These are phyloP conservation scores for Picochlorum sp. DNA, from an alignment of 139 green algal species.

Conservation along the genomic window DNA sequence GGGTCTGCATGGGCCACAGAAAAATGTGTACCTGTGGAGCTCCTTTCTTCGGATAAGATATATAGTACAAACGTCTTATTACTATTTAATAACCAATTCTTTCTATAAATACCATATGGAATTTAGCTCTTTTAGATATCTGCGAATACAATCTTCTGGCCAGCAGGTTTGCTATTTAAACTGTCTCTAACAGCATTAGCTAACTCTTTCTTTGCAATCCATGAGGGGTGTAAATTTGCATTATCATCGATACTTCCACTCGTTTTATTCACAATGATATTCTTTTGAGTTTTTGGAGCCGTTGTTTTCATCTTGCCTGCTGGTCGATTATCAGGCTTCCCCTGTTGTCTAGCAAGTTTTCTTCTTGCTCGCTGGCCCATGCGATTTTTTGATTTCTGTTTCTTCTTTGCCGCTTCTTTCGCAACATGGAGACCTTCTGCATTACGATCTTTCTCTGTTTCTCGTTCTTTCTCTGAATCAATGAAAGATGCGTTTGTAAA, in stretches of 20 bases:
- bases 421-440: not conserved
- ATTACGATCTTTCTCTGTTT: not conserved
- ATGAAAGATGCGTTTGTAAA: not conserved
- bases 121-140: not conserved
- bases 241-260: not conserved
- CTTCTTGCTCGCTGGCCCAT: constrained; percentile 40
- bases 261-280: not conserved
- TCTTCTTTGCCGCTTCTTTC: not conserved
- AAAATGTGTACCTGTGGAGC: constrained; percentile 72
- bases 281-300: not conserved
- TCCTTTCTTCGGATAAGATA: constrained; percentile 60
- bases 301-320: not conserved
- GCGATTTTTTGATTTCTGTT: constrained; percentile 29
- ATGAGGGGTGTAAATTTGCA: constrained; percentile 40
- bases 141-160: constrained; percentile 17
- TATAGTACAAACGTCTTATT: too few relatives aligned
- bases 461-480: not conserved
- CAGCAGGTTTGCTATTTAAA: not conserved
- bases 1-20: constrained; percentile 86
- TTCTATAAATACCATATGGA: too few relatives aligned
- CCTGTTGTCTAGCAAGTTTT: constrained; percentile 7
- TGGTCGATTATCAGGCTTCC: not conserved
- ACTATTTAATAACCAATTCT: too few relatives aligned
- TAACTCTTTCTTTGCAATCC: constrained; percentile 19
- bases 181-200: not conserved